Evolutionary conservation across 805 yeast species (phyloP), one percentile per base, ranked within the genome.

Genomic region (Candida germanica): DNA sequence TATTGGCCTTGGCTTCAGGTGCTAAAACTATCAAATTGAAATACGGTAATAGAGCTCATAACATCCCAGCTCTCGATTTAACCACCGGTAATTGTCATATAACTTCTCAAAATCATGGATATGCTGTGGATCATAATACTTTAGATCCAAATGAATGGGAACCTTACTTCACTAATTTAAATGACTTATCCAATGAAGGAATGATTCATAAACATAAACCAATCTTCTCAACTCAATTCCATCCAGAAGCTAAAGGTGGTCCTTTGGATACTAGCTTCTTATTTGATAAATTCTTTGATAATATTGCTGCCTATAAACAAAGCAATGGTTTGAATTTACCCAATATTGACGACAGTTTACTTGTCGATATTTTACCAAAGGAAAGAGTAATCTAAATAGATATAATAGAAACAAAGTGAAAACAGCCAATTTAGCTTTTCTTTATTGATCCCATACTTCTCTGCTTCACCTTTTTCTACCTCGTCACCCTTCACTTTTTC

Each of bases 191-290:
- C 36, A 93, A 93, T 63, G 99, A 93, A 68, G 99, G 99, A 53
- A 88, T 93, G 95, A 83, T 80, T 53, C 98, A 93, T 64, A 74
- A 69, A 39, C 57, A 77, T 26, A 83, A 78, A 60, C 99, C 99
- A 35, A 85, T 91, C 38, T 93, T 91, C 68, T 87, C 96, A 25
- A 87, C 96, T 2, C 98, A 93, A 65, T 93, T 93, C 76, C 99
- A 93, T 61, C 99, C 99, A 32, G 99, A 93, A 66, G 98, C 98
- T 39, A 91, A 88, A 69, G 98, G 98, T 52, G 99, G 99, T 50
- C 99, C 99, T 40, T 74, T 84, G 53, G 99, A 93, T 64, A 85
- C 96, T 10, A 76, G 87, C 2, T 87, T 79, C 66, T 71, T 93
- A 61, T 93, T 93, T 51, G 98, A 93, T 71, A 87, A 80, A 62